Percentiles rank a stretch among this genome's conserved stretches.
Conservation (phyloP, 2,329 filamentous ascomycete species). For the Aureobasidium zeae region DNA sequence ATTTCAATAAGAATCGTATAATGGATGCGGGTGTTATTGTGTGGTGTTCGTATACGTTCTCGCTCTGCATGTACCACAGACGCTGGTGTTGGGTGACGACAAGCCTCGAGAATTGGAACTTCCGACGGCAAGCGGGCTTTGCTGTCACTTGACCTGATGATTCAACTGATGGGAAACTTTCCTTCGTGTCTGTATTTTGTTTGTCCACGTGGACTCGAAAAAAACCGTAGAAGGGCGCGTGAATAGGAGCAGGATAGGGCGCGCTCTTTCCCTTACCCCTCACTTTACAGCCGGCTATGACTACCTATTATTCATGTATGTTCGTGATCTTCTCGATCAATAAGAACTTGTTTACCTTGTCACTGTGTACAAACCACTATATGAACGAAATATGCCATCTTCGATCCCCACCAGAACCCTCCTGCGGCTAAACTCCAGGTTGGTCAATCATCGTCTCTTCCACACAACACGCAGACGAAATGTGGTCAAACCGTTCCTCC, state of each 20-base stretch:
- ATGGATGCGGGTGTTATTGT: slow-evolving; percentile 10
- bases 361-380: neutral
- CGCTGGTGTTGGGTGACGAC: no score
- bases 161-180: no score
- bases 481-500: slow-evolving; percentile 66
- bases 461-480: slow-evolving; percentile 23
- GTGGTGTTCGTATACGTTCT: slow-evolving; percentile 5
- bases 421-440: neutral
- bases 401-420: neutral
- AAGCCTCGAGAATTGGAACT: no score
- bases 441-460: slow-evolving; percentile 18
- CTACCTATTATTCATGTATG: slow-evolving; percentile 11
- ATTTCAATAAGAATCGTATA: neutral
- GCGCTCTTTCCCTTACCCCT: slow-evolving; percentile 4
- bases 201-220: no score
- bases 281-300: slow-evolving; percentile 7
- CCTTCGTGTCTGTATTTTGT: no score
- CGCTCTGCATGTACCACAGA: slow-evolving; percentile 8
- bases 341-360: neutral
- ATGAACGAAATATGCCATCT: no score
- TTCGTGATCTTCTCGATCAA: neutral
- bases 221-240: no score
- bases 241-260: no score
- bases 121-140: no score
- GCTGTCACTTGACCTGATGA: no score